These are phyloP conservation scores for Achaetomium macrosporum DNA, from an alignment of 2,329 filamentous ascomycete species.

Conservation along the genomic window DNA sequence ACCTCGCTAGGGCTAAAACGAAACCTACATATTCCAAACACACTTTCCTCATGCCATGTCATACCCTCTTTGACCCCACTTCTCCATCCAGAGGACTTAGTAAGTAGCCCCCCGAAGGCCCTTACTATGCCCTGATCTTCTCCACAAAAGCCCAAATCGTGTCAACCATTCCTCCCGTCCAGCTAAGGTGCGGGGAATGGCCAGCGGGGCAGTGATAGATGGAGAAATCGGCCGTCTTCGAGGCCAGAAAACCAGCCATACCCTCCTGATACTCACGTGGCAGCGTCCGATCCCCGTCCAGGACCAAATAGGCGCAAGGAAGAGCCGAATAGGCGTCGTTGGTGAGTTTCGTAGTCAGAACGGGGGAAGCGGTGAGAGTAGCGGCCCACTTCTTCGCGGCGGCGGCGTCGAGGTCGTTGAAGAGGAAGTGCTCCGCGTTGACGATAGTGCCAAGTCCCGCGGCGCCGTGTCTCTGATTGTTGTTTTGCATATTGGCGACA, in stretches of 20 bases:
- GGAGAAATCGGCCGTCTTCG: background rate
- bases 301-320: slow-evolving; percentile 3
- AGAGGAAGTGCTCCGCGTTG: slow-evolving; percentile 3
- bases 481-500: no score
- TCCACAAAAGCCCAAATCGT: background rate
- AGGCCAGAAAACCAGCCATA: background rate
- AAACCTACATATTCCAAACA: no score
- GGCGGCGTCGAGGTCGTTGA: slow-evolving; percentile 3
- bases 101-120: no score
- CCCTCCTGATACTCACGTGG: slow-evolving; percentile 1
- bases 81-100: no score
- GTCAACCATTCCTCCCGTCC: slow-evolving; percentile 3
- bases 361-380: slow-evolving; percentile 2
- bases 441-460: background rate
- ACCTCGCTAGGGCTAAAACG: no score
- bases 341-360: slow-evolving; percentile 2
- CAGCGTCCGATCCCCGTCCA: background rate
- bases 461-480: slow-evolving; percentile 2
- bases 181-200: slow-evolving; percentile 6
- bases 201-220: slow-evolving; percentile 5
- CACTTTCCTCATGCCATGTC: no score
- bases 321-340: slow-evolving; percentile 8
- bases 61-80: no score
- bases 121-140: background rate
- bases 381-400: slow-evolving; percentile 3